Conservation (phyloP, 768 basidiomycete genomes). For the Lactifluus echinatus region DNA sequence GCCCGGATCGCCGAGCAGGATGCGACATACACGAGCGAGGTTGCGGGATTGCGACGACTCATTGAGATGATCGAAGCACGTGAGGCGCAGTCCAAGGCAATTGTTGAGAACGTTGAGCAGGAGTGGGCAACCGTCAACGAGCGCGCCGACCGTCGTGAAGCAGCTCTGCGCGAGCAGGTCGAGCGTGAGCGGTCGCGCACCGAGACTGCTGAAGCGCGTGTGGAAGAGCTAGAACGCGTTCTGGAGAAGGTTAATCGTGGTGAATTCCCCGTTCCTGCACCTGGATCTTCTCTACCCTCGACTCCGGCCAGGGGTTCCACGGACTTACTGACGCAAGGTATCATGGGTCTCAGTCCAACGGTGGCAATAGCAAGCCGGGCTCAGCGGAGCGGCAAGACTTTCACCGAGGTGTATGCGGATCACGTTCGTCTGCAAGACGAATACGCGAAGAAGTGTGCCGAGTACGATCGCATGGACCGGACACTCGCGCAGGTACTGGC, state of each 20-base stretch:
- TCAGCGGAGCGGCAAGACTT: slow-evolving; percentile 79
- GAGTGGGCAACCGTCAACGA: slow-evolving; percentile 75
- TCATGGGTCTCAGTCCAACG: slow-evolving; percentile 75
- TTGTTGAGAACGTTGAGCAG: slow-evolving; percentile 73
- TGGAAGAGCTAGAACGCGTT: slow-evolving; percentile 67
- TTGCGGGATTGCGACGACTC: slow-evolving; percentile 61
- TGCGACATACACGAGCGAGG: slow-evolving; percentile 71
- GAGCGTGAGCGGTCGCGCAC: slow-evolving; percentile 62
- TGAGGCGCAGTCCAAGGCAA: slow-evolving; percentile 74
- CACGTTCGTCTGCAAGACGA: slow-evolving; percentile 83
- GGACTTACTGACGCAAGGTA: slow-evolving; percentile 43
- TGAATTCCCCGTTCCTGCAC: slow-evolving; percentile 52
- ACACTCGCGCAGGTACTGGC: slow-evolving; percentile 71
- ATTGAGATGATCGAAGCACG: slow-evolving; percentile 82
- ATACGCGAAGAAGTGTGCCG: slow-evolving; percentile 63
- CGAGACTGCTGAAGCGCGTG: slow-evolving; percentile 61
- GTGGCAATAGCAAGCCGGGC: slow-evolving; percentile 77
- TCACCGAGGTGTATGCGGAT: slow-evolving; percentile 91
- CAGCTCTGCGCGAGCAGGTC: slow-evolving; percentile 55
- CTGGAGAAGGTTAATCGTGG: slow-evolving; percentile 63
- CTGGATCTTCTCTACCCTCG: slow-evolving; percentile 34
- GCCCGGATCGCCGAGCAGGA: slow-evolving; percentile 81
- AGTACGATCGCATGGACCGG: slow-evolving; percentile 79
- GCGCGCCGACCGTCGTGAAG: slow-evolving; percentile 59
- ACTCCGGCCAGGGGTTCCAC: slow-evolving; percentile 38